These are phyloP conservation scores for Aspergillus nanangensis DNA, from an alignment of 495 filamentous ascomycete genomes.

Conservation along the genomic window DNA sequence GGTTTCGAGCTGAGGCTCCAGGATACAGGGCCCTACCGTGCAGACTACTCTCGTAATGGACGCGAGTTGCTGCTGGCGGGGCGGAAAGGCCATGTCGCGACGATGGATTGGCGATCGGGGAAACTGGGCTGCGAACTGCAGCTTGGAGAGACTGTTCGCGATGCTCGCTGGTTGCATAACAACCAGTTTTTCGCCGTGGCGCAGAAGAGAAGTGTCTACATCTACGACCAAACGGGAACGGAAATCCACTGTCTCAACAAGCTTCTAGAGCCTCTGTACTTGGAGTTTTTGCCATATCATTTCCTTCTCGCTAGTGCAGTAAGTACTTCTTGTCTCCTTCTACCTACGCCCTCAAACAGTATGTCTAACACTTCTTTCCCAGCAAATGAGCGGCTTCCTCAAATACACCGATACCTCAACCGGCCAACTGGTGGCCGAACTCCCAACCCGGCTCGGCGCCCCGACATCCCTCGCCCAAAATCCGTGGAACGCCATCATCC, in stretches of 20 bases:
- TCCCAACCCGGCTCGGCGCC: slow-evolving; percentile 75
- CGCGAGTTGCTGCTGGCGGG: slow-evolving; percentile 80
- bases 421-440: slow-evolving; percentile 76
- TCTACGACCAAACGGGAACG: slow-evolving; percentile 85
- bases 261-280: slow-evolving; percentile 86
- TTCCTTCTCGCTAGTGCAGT: slow-evolving; percentile 86
- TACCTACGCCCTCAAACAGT: not conserved
- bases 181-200: slow-evolving; percentile 96
- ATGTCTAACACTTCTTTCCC: slow-evolving; percentile 5
- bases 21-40: slow-evolving; percentile 76
- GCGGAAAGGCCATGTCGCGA: slow-evolving; percentile 90
- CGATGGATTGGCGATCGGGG: slow-evolving; percentile 93
- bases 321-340: slow-evolving; percentile 22
- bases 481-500: slow-evolving; percentile 83
- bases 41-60: slow-evolving; percentile 87
- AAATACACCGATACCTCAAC: slow-evolving; percentile 97
- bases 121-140: slow-evolving; percentile 89
- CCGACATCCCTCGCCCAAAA: slow-evolving; percentile 86
- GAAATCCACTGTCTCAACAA: slow-evolving; percentile 88
- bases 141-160: slow-evolving; percentile 80
- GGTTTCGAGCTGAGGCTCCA: slow-evolving; percentile 84
- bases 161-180: slow-evolving; percentile 91
- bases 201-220: slow-evolving; percentile 94
- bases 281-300: slow-evolving; percentile 96
- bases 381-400: slow-evolving; percentile 78